Evolutionary conservation across 495 filamentous ascomycete genomes (phyloP), one percentile per base, ranked within the genome.

Genomic region (Xylaria cubensis): DNA sequence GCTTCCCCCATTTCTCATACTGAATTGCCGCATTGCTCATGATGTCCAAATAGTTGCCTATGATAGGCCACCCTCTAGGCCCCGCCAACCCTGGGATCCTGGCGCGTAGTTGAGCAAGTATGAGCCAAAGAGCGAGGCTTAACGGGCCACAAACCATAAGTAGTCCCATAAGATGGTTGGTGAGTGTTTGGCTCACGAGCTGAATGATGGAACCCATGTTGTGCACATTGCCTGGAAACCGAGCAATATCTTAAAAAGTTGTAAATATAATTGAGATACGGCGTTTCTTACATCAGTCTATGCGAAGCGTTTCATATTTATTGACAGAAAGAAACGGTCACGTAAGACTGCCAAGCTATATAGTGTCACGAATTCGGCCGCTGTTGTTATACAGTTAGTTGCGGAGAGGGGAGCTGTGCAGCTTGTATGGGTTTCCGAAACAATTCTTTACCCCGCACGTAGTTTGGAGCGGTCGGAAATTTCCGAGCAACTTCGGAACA

Each of bases 1-100:
- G 84, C 67, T 84, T 85, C 1, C 86, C 83, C 89, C 88, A 91
- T 53, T 85, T 74, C 9, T 86, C 84, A 74, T 90, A 90, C 72
- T 88, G 86, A 67, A 91, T 83, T 5, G 89, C 86, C 0, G 89
- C 88, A 75, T 91, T 89, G 17, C 80, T 81, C 34, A 84, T 79
- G 69, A 91, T 89, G 62, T 91, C 86, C 12, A 82, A 79, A n/a
- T 91, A 76, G 72, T 91, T 91, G n/a, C 89, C 89, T 55, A 92
- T 85, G 53, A 92, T 73, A 1, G 88, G 89, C 72, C 87, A 80
- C 1, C 89, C 88, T 13, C 76, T 78, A 0, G 90, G 89, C 6
- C 90, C 89, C 17, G 80, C 81, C 64, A 92, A 82, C 21, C 84
- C 84, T 1, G 82, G 75, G 0, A 90, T 82, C 50, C 88, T 84